Percentiles rank a stretch among this genome's conserved stretches.
Conservation (phyloP, 495 filamentous ascomycete species). For the Aspergillus conjunctus region DNA sequence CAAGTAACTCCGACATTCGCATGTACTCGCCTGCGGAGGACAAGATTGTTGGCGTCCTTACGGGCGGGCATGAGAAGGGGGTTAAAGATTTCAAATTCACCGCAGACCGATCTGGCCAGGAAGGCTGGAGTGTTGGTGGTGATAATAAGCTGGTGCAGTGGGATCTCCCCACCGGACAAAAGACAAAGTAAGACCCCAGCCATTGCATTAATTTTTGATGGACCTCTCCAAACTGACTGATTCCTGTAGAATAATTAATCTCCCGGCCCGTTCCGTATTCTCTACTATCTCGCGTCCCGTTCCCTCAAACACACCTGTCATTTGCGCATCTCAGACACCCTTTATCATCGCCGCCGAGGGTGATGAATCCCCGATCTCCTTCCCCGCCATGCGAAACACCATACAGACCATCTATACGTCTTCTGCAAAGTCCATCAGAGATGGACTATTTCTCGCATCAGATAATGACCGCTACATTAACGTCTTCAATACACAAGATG, state of each 20-base stretch:
- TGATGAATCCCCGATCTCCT: slow-evolving; percentile 43
- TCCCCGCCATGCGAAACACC: slow-evolving; percentile 56
- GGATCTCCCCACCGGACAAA: slow-evolving; percentile 54
- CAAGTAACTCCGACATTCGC: slow-evolving; percentile 54
- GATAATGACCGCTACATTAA: slow-evolving; percentile 60
- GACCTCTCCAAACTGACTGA: slow-evolving; percentile 15
- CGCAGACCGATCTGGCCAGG: slow-evolving; percentile 37
- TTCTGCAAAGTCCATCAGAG: slow-evolving; percentile 33
- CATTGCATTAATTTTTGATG: neutral
- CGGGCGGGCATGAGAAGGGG: slow-evolving; percentile 54
- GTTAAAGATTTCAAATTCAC: slow-evolving; percentile 62
- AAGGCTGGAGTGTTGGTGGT: slow-evolving; percentile 62
- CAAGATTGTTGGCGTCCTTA: slow-evolving; percentile 51
- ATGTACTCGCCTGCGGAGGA: slow-evolving; percentile 58
- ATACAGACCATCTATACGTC: slow-evolving; percentile 55
- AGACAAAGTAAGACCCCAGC: slow-evolving; percentile 44
- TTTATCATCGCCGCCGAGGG: slow-evolving; percentile 54
- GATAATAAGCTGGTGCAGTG: slow-evolving; percentile 64
- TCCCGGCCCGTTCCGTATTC: slow-evolving; percentile 47
- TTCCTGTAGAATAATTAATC: slow-evolving; percentile 45
- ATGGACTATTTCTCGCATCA: slow-evolving; percentile 47
- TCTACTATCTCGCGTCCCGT: slow-evolving; percentile 45
- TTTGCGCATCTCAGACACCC: slow-evolving; percentile 59
- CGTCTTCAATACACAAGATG: slow-evolving; percentile 49
- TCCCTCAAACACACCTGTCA: slow-evolving; percentile 46